Evolutionary conservation across 768 basidiomycete genomes (phyloP).

Genomic region (Termitomyces sp.): DNA sequence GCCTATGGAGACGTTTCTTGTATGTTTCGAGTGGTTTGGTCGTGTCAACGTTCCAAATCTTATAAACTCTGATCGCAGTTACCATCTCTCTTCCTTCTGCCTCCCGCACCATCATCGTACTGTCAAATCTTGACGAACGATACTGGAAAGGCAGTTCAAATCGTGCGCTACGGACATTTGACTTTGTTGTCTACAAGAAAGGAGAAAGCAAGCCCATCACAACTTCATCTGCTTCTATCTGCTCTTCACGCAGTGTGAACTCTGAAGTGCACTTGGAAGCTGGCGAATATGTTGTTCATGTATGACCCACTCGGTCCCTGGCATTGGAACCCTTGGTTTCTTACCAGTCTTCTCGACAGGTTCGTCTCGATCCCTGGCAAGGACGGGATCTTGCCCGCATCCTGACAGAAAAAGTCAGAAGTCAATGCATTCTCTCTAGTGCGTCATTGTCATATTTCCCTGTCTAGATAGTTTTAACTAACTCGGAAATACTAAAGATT

Average conservation of each 20-base stretch:
- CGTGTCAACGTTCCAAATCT: neutral
- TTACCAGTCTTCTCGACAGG: neutral
- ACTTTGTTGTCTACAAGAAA: slow-evolving; percentile 32
- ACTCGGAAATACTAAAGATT: slow-evolving; percentile 16
- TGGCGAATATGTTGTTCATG: slow-evolving; percentile 26
- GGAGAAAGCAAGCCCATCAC: slow-evolving; percentile 22
- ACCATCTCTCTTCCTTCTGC: slow-evolving; percentile 25
- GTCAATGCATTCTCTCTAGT: slow-evolving; percentile 30
- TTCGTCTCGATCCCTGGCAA: slow-evolving; percentile 16
- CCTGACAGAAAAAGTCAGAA: slow-evolving; percentile 24
- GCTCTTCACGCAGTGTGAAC: slow-evolving; percentile 22
- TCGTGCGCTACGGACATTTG: slow-evolving; percentile 23
- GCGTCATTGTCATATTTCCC: slow-evolving; percentile 2
- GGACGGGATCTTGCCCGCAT: slow-evolving; percentile 18
- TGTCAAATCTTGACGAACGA: slow-evolving; percentile 31
- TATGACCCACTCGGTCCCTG: slow-evolving; percentile 1
- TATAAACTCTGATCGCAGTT: slow-evolving; percentile 17
- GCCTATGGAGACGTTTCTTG: slow-evolving; percentile 38
- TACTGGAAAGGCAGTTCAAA: slow-evolving; percentile 27
- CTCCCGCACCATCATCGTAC: slow-evolving; percentile 30
- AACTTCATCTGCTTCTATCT: slow-evolving; percentile 13
- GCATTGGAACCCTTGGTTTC: neutral
- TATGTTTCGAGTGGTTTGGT: slow-evolving; percentile 8
- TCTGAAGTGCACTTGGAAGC: slow-evolving; percentile 20
- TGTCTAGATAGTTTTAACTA: neutral